Evolutionary conservation across 1,284 basidiomycete species (phyloP).

Genomic region (Fomitopsis pinicola): DNA sequence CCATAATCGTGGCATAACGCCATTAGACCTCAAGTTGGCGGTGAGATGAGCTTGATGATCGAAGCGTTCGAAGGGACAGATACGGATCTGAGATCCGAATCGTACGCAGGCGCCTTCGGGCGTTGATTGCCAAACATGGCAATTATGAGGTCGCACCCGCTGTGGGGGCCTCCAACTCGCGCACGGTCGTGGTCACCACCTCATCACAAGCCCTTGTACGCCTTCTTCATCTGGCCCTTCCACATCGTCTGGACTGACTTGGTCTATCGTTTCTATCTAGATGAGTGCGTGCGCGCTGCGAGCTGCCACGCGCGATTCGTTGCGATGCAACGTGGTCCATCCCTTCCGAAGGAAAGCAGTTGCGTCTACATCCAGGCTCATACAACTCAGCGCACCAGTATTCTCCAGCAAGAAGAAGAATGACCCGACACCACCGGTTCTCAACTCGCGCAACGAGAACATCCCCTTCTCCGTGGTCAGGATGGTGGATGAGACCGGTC

Average conservation of each 20-base stretch:
- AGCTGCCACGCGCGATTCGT: not conserved
- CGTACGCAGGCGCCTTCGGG: not conserved
- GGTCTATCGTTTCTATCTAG: not conserved
- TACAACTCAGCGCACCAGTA: not conserved
- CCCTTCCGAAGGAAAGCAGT: not conserved
- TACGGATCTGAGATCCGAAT: not conserved
- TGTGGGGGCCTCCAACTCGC: not conserved
- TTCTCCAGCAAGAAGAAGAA: not conserved
- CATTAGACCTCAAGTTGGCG: too few species aligned
- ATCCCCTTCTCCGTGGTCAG: conserved; percentile 35
- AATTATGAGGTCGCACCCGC: not conserved
- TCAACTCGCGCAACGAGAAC: conserved; percentile 18
- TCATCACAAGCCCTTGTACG: not conserved
- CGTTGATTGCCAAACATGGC: conserved; percentile 4
- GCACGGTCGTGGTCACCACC: not conserved
- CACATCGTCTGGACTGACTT: not conserved
- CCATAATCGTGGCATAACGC: not conserved
- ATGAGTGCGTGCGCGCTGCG: not conserved
- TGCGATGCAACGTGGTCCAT: not conserved
- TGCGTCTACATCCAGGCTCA: not conserved
- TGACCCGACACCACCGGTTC: not conserved
- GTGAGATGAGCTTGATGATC: not conserved
- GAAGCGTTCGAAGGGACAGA: not conserved
- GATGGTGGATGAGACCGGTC: conserved; percentile 45
- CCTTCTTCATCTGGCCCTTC: too few species aligned